Base-by-base conservation (phyloP, 352 stramenopile species). In the Globisporangium camurandrum region DNA sequence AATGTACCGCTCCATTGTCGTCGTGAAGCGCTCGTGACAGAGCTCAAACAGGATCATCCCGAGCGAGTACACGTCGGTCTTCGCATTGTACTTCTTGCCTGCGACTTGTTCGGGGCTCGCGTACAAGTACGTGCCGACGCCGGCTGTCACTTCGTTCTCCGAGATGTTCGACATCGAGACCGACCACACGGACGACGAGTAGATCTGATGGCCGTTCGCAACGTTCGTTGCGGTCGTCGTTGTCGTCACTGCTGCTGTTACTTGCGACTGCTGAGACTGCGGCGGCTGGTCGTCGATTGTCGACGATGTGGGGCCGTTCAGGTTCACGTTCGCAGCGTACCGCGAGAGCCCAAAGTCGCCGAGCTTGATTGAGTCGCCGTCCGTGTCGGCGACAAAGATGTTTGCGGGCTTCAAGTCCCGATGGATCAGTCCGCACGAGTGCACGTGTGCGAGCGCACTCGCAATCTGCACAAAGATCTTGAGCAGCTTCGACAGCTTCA, bases 21-120 rank as follows among this genome's bases (percentile, higher is more conserved):
- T 96, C 26, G 62, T 67, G 59, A 96, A 96, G n/a, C 75, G 67
- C 23, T 88, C 78, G 53, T 94, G 83, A 34, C 81, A 93, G 43
- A 96, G 66, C 66, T 96, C 87, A 37, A 96, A 96, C 7, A 96
- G 67, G 38, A 96, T 93, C 80, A 96, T 94, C 37, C 87, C 87
- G 26, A 95, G 69, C 22, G 85, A 94, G 54, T 93, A 96, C 28
- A 96, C 75, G 43, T 96, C 87, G 7, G 84, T 95, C 64, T 96
- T 96, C 30, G 86, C 71, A 54, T 94, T 86, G 63, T 98, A 98
- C 49, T 88, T 84, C 52, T 89, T 89, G 39, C 81, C 83, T 23
- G 81, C 84, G 44, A 95, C 80, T 68, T 96, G 87, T 51, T 96
- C 87, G 0, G 87, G 87, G 54, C 81, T 94, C 38, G 85, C 84